A percentile compares a stretch with the other conserved stretches of the same genome.
Conservation (phyloP, 208 protist genomes). For the Trypanosoma scelopori region DNA sequence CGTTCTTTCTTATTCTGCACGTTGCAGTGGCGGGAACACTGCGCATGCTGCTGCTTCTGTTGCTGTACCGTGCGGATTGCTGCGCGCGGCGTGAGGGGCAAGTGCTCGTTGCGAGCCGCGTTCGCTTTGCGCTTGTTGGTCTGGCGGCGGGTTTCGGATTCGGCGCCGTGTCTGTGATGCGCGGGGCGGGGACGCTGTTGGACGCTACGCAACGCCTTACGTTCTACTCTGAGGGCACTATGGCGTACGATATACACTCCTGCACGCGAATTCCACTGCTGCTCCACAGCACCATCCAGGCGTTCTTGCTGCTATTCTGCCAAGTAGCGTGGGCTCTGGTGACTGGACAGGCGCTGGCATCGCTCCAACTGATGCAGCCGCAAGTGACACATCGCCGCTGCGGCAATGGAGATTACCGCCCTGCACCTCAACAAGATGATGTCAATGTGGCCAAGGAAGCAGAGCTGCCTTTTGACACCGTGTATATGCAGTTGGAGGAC, state of each 20-base stretch:
- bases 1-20: constrained; percentile 30
- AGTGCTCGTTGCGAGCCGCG: constrained; percentile 40
- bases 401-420: not conserved
- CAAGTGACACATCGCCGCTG: not conserved
- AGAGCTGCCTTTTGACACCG: not conserved
- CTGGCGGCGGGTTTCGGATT: constrained; percentile 58
- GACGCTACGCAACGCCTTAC: constrained; percentile 31
- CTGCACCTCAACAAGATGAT: not conserved
- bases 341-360: constrained; percentile 48
- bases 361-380: constrained; percentile 16
- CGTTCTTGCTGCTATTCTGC: constrained; percentile 38
- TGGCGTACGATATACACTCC: constrained; percentile 33
- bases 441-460: not conserved
- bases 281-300: constrained; percentile 48
- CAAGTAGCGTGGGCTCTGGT: constrained; percentile 71
- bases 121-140: constrained; percentile 43
- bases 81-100: constrained; percentile 26
- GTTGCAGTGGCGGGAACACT: constrained; percentile 24
- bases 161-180: constrained; percentile 35
- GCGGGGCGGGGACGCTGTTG: constrained; percentile 38
- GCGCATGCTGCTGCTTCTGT: constrained; percentile 28
- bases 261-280: constrained; percentile 62
- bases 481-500: not conserved
- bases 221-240: constrained; percentile 23
- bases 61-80: constrained; percentile 35